Conservation (phyloP, 2,329 filamentous ascomycete genomes). For the Zasmidium citrigriseum region DNA sequence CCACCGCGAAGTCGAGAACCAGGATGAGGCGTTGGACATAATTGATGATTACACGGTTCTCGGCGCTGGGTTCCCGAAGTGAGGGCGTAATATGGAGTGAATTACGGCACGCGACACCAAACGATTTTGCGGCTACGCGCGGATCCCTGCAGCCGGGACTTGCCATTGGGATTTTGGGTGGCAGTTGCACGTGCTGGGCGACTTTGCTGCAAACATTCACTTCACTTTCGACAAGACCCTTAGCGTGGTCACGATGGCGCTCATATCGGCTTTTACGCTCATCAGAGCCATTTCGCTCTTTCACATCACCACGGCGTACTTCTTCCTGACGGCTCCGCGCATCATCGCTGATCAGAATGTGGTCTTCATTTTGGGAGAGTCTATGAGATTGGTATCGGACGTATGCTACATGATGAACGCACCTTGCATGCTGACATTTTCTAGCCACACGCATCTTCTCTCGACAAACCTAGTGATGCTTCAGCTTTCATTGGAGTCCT, state of each 20-base stretch:
- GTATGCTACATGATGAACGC: not conserved
- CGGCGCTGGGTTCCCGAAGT: not conserved
- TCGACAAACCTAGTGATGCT: constrained; percentile 69
- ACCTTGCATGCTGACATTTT: not conserved
- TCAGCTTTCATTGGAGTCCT: constrained; percentile 69
- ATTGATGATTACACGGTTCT: not conserved
- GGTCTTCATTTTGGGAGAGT: constrained; percentile 78
- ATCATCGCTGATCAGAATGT: constrained; percentile 76
- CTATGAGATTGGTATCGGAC: constrained; percentile 73
- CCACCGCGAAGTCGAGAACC: not conserved
- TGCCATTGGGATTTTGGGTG: not conserved
- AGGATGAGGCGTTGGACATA: not conserved
- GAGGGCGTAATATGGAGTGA: not conserved
- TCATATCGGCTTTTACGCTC: constrained; percentile 78
- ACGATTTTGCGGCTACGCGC: not conserved
- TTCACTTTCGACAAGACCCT: not conserved
- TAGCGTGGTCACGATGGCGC: constrained; percentile 62
- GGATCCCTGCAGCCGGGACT: no score
- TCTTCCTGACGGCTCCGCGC: constrained; percentile 74
- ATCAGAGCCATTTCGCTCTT: constrained; percentile 81
- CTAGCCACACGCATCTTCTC: constrained; percentile 66
- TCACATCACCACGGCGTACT: constrained; percentile 79
- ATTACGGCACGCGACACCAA: not conserved
- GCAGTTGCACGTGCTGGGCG: not conserved
- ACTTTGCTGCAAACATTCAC: not conserved